Base-by-base conservation (phyloP, 768 basidiomycete species). In the Russula sp. region DNA sequence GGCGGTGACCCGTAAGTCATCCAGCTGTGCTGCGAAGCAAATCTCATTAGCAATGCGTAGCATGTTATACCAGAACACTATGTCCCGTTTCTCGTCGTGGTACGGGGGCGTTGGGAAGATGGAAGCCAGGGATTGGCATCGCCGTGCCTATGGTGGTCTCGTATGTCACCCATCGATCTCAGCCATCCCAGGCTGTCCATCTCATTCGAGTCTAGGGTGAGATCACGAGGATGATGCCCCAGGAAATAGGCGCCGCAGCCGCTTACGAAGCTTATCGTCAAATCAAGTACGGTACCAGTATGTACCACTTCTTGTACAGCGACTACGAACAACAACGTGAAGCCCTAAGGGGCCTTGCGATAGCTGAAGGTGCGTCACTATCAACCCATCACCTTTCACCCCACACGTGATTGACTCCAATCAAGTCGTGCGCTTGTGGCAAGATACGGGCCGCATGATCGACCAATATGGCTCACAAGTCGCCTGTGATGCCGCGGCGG, bases 221-320 rank as follows among this genome's bases (percentile, higher is more conserved):
- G 61, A 71, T 85, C 18, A 73, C 72, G 56, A 71, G 74, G 48
- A 76, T 89, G 74, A 72, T 77, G 6, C 84, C 88, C 0, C 68
- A 73, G 18, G 86, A 89, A 61, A 79, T 91, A 18, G 89, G 89
- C 0, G 82, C 86, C 67, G 89, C 89, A 4, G 88, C 88, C 10
- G 88, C 86, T 3, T 90, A 88, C 70, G 88, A 90, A 72, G 87
- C 88, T 0, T 85, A 86, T 71, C 79, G 87, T 16, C 80, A 80
- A 32, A 86, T 85, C 83, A 82, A 82, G 55, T 79, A 83, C 67
- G 82, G 84, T 66, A 80, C 72, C 45, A 76, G 66, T 44, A 76
- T 86, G 49, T 82, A 84, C 61, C 80, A 82, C 54, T 82, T 83
- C 16, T 68, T 87, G 5, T 78, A 78, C 57, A 81, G 78, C 9